phyloP scores from a whole-genome alignment of 352 stramenopile species.

The Phytophthora macrochlamydospora region DNA sequence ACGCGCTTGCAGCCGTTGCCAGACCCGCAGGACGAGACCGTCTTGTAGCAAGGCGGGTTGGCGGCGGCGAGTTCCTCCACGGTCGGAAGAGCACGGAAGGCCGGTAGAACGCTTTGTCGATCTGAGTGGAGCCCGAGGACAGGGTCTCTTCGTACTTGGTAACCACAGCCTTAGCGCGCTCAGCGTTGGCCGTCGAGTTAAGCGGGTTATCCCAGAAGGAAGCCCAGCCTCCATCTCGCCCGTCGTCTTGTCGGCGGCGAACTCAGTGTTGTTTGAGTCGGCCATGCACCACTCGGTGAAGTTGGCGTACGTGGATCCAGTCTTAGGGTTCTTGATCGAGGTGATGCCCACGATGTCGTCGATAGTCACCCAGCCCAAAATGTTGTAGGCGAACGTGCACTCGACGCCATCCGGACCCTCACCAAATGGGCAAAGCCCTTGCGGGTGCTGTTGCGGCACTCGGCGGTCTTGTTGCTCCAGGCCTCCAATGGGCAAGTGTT shows the following conservation, averaged over 20 bases:
- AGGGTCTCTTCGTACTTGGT: conserved; percentile 56
- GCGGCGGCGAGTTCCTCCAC: conserved; percentile 40
- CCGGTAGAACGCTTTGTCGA: conserved; percentile 35
- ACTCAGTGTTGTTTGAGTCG: conserved; percentile 64
- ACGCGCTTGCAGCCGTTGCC: conserved; percentile 68
- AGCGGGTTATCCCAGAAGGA: conserved; percentile 75
- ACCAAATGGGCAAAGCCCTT: conserved; percentile 70
- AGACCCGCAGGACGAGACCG: conserved; percentile 49
- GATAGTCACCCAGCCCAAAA: conserved; percentile 78
- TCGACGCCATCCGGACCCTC: conserved; percentile 65
- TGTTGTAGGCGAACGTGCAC: conserved; percentile 82
- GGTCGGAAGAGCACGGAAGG: conserved; percentile 58
- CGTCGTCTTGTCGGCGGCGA: conserved; percentile 36
- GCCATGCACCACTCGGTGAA: conserved; percentile 74
- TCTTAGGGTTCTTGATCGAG: conserved; percentile 52
- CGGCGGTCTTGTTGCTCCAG: conserved; percentile 64
- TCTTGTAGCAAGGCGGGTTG: conserved; percentile 81
- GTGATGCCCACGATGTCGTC: conserved; percentile 85
- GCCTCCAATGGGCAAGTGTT: conserved; percentile 54
- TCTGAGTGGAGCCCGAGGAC: conserved; percentile 47
- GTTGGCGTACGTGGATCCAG: conserved; percentile 53
- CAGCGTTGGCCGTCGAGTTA: conserved; percentile 55
- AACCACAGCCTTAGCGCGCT: conserved; percentile 53
- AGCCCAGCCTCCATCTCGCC: conserved; percentile 51
- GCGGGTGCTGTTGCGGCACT: conserved; percentile 51